phyloP scores from a whole-genome alignment of 2,329 filamentous ascomycete species.

The Pestalotiopsis sp. region DNA sequence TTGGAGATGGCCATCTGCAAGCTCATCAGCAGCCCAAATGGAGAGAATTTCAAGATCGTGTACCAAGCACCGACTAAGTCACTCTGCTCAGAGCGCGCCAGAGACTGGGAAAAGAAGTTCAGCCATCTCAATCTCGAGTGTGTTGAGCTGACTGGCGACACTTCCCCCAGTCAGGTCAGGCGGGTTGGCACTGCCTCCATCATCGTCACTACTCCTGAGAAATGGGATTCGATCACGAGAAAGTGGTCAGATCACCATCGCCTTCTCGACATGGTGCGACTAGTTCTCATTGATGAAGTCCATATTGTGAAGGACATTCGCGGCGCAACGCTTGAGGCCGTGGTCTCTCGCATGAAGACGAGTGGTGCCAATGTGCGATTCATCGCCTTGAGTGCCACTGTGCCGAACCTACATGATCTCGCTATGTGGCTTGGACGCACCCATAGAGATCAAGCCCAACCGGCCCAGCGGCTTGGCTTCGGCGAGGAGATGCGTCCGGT shows the following conservation, averaged over 20 bases:
- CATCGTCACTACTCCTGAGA: slow-evolving; percentile 87
- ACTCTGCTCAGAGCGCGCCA: slow-evolving; percentile 74
- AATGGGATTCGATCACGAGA: slow-evolving; percentile 87
- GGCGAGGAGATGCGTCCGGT: slow-evolving; percentile 82
- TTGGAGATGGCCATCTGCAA: slow-evolving; percentile 83
- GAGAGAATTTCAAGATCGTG: slow-evolving; percentile 74
- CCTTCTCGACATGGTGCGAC: slow-evolving; percentile 73
- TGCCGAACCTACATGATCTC: slow-evolving; percentile 81
- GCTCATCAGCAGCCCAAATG: slow-evolving; percentile 57
- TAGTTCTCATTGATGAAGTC: slow-evolving; percentile 87
- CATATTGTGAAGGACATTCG: slow-evolving; percentile 82
- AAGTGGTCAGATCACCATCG: slow-evolving; percentile 83
- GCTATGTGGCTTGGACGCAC: slow-evolving; percentile 77
- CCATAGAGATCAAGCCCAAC: slow-evolving; percentile 58
- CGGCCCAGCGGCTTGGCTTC: slow-evolving; percentile 71
- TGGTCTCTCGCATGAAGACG: slow-evolving; percentile 86
- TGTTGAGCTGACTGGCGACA: slow-evolving; percentile 82
- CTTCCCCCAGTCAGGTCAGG: slow-evolving; percentile 65
- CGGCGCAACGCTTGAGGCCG: slow-evolving; percentile 79
- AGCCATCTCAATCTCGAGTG: slow-evolving; percentile 66
- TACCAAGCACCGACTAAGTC: slow-evolving; percentile 88
- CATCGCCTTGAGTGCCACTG: slow-evolving; percentile 79
- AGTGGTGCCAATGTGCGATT: slow-evolving; percentile 77
- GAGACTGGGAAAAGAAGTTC: slow-evolving; percentile 81
- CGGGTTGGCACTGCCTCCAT: slow-evolving; percentile 76